Evolutionary conservation across 345 rosid genomes (phyloP).

Genomic region (Pistacia integerrima): DNA sequence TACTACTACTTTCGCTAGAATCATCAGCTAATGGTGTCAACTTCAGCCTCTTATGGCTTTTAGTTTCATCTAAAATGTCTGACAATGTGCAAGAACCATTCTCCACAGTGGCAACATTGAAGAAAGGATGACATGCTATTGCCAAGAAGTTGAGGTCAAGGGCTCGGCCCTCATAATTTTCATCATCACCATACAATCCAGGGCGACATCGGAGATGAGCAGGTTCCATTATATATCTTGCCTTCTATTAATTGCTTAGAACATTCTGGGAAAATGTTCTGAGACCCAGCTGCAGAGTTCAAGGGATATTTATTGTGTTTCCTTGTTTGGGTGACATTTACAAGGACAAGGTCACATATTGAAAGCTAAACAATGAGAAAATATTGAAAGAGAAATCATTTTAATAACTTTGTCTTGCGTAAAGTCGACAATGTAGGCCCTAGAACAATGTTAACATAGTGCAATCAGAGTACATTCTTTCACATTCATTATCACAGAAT

Average conservation of each 20-base stretch:
- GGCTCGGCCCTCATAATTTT: conserved; percentile 6
- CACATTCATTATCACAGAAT: conserved; percentile 15
- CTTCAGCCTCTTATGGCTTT: conserved; percentile 33
- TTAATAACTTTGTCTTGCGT: conserved; percentile 18
- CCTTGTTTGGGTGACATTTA: conserved; percentile 17
- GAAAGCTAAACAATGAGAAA: not conserved
- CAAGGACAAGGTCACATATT: conserved; percentile 29
- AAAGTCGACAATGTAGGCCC: conserved; percentile 18
- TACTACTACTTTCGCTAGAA: not conserved
- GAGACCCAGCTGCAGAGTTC: not conserved
- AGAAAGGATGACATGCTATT: not conserved
- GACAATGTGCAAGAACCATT: not conserved
- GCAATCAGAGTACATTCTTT: conserved; percentile 24
- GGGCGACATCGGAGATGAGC: conserved; percentile 6
- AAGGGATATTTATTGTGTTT: conserved; percentile 20
- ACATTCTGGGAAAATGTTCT: not conserved
- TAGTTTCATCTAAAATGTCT: conserved; percentile 16
- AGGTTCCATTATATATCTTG: conserved; percentile 16
- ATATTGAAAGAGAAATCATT: not conserved
- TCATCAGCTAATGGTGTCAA: conserved; percentile 10
- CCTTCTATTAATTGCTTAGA: conserved; percentile 13
- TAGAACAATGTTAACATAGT: conserved; percentile 36
- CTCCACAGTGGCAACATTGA: not conserved
- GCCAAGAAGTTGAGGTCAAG: conserved; percentile 28
- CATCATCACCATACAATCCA: conserved; percentile 9